These are phyloP conservation scores for Puccinia polysora DNA, from an alignment of 1,284 basidiomycete genomes.

Conservation along the genomic window DNA sequence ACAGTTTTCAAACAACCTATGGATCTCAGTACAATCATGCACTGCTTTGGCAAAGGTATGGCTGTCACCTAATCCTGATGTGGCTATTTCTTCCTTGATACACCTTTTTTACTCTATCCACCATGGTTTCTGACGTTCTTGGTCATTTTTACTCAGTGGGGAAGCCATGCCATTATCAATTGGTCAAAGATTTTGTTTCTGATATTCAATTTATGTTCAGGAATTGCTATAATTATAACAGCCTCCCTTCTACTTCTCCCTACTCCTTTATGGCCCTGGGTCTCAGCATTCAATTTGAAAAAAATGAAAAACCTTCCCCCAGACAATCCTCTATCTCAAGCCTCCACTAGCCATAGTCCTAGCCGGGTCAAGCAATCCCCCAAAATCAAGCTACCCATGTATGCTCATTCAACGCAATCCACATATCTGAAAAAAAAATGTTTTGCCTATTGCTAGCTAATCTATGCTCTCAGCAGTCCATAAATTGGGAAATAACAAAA, in stretches of 20 bases:
- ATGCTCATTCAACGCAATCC: constrained; percentile 47
- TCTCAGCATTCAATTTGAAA: constrained; percentile 80
- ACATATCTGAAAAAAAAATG: constrained; percentile 47
- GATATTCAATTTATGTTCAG: constrained; percentile 82
- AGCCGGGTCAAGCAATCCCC: constrained; percentile 40
- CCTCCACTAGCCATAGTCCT: constrained; percentile 8
- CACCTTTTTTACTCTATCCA: neutral
- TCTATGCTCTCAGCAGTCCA: constrained; percentile 57
- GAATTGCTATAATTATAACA: constrained; percentile 89
- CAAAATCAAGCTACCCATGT: constrained; percentile 47
- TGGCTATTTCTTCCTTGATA: neutral
- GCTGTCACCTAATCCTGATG: neutral
- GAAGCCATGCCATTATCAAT: constrained; percentile 37
- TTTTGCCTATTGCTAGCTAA: constrained; percentile 51
- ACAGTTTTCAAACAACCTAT: constrained; percentile 83
- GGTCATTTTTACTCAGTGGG: neutral
- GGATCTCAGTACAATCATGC: constrained; percentile 91
- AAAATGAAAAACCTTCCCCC: constrained; percentile 76
- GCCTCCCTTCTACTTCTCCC: constrained; percentile 66
- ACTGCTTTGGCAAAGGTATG: constrained; percentile 61
- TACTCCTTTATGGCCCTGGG: constrained; percentile 73
- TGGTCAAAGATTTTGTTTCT: constrained; percentile 68
- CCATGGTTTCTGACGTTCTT: neutral
- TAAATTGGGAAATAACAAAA: constrained; percentile 59
- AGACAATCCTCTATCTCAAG: constrained; percentile 57